These are phyloP conservation scores for Pleurotus citrinopileatus DNA, from an alignment of 768 basidiomycete genomes.

Conservation along the genomic window DNA sequence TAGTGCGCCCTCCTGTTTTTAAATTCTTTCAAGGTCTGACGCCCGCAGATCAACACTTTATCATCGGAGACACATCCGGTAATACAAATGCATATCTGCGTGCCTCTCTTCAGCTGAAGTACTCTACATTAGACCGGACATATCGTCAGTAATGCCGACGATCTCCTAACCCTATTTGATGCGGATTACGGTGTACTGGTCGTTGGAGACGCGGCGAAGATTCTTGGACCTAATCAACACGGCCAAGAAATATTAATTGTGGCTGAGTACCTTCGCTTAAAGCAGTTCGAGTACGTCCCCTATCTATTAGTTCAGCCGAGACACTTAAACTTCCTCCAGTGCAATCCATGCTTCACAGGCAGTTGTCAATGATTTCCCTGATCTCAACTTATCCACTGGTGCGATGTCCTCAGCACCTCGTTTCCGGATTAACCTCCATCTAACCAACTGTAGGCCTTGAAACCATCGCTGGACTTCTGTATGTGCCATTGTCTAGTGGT, in stretches of 20 bases:
- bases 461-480: constrained; percentile 70
- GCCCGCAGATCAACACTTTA: constrained; percentile 62
- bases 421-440: background rate
- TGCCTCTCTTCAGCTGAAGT: background rate
- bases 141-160: constrained; percentile 78
- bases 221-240: constrained; percentile 64
- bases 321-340: constrained; percentile 26
- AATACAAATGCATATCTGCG: constrained; percentile 9
- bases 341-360: constrained; percentile 70
- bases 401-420: background rate
- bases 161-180: constrained; percentile 74
- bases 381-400: constrained; percentile 58
- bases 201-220: constrained; percentile 69
- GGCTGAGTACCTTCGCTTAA: constrained; percentile 74
- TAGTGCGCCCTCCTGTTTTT: constrained; percentile 42
- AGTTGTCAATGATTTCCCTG: constrained; percentile 67
- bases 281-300: constrained; percentile 59
- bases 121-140: constrained; percentile 50
- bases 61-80: constrained; percentile 63
- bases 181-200: constrained; percentile 74
- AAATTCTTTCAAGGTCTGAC: background rate
- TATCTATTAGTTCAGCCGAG: background rate
- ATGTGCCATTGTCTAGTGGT: constrained; percentile 67
- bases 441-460: constrained; percentile 44
- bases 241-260: constrained; percentile 79